These are phyloP conservation scores for Tolypocladium nubicola DNA, from an alignment of 2,329 filamentous ascomycete species.

Conservation along the genomic window DNA sequence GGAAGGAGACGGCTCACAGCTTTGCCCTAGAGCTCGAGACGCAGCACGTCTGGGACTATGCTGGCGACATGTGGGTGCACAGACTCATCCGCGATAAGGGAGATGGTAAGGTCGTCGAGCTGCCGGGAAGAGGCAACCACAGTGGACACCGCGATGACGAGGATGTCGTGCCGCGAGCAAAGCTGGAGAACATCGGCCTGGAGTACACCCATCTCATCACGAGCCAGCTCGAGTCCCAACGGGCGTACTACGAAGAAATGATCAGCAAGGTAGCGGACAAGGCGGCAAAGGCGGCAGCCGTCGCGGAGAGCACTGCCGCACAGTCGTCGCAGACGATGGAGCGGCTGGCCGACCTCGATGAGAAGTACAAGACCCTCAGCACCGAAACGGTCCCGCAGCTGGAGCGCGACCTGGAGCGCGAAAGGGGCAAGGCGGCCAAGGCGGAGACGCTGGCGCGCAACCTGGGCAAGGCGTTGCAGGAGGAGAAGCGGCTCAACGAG, in stretches of 20 bases:
- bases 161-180: constrained; percentile 61
- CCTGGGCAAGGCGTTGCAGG: constrained; percentile 65
- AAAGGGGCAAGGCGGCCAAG: constrained; percentile 57
- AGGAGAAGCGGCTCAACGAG: constrained; percentile 78
- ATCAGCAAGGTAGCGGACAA: constrained; percentile 85
- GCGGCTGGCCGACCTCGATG: constrained; percentile 41
- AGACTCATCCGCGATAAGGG: constrained; percentile 89
- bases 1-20: constrained; percentile 78
- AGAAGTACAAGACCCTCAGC: constrained; percentile 32
- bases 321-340: constrained; percentile 37
- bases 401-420: constrained; percentile 62
- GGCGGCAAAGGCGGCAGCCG: constrained; percentile 59
- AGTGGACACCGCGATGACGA: constrained; percentile 32
- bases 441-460: constrained; percentile 66
- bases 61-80: constrained; percentile 91
- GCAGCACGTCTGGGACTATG: constrained; percentile 97
- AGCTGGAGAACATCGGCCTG: constrained; percentile 68
- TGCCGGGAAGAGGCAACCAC: constrained; percentile 48
- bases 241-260: constrained; percentile 89
- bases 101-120: constrained; percentile 82
- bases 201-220: constrained; percentile 94
- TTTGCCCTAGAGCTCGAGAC: constrained; percentile 90
- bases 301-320: constrained; percentile 50
- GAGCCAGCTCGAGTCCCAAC: constrained; percentile 84
- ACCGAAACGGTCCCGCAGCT: constrained; percentile 52